Conservation (phyloP, 176 grass and related monocot species). For the Tuctoria greenei region DNA sequence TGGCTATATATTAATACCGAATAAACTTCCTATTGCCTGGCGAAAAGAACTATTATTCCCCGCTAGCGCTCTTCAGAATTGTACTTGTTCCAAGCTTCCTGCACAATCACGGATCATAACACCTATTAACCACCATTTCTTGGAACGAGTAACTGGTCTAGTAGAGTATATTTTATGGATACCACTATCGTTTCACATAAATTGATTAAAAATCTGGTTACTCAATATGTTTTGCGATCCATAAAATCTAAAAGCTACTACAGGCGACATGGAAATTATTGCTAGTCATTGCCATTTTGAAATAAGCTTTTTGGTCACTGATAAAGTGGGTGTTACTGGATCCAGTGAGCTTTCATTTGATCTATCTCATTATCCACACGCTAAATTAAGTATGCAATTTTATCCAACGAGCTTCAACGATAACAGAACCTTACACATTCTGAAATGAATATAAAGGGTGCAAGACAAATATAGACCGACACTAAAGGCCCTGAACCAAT, state of each 20-base stretch:
- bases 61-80: conserved; percentile 57
- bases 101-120: conserved; percentile 14
- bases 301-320: not conserved
- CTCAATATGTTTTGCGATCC: not conserved
- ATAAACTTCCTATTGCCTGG: conserved; percentile 3
- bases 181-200: not conserved
- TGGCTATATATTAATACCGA: conserved; percentile 26
- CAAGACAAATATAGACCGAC: not conserved
- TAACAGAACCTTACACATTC: not conserved
- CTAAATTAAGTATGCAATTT: not conserved
- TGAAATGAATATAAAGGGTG: not conserved
- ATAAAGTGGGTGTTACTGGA: not conserved
- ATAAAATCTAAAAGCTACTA: not conserved
- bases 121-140: conserved; percentile 19
- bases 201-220: not conserved
- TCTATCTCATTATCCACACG: not conserved
- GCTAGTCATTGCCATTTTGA: not conserved
- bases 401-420: not conserved
- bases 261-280: not conserved
- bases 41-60: not conserved
- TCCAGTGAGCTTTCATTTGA: not conserved
- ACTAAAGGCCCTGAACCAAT: not conserved
- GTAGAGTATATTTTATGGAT: not conserved
- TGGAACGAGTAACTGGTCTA: not conserved
- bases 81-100: conserved; percentile 87